phyloP scores from a whole-genome alignment of 2,329 filamentous ascomycete species.

The Trichoderma sp. region DNA sequence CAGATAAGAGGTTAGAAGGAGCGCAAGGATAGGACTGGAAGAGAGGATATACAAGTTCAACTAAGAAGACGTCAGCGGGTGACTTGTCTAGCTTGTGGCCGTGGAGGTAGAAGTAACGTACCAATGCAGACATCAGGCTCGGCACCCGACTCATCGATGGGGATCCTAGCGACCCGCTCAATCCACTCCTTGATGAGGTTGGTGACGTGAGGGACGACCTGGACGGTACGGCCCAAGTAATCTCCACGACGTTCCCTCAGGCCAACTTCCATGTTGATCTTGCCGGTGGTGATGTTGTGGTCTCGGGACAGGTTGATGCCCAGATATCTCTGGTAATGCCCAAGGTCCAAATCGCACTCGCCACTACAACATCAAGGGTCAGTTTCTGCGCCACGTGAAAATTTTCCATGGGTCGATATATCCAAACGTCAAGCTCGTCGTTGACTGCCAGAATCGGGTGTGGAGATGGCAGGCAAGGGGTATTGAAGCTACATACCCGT shows the following conservation, averaged over 20 bases:
- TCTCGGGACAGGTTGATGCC: slow-evolving; percentile 77
- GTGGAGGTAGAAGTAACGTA: slow-evolving; percentile 38
- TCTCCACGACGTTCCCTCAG: slow-evolving; percentile 62
- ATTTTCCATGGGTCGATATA: neutral
- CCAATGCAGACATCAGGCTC: slow-evolving; percentile 91
- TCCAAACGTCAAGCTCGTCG: neutral
- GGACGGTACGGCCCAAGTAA: slow-evolving; percentile 85
- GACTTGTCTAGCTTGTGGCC: neutral
- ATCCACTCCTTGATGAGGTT: slow-evolving; percentile 93
- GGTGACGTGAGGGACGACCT: slow-evolving; percentile 90
- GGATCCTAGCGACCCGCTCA: slow-evolving; percentile 76
- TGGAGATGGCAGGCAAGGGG: neutral
- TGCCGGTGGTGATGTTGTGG: slow-evolving; percentile 96
- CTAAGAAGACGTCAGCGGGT: neutral
- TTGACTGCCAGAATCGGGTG: slow-evolving; percentile 26
- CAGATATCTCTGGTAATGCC: slow-evolving; percentile 66
- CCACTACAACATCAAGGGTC: neutral
- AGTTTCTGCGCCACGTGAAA: neutral
- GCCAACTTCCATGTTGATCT: slow-evolving; percentile 89
- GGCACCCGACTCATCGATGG: slow-evolving; percentile 78
- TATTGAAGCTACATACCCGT: slow-evolving; percentile 45
- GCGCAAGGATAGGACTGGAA: neutral
- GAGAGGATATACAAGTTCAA: neutral
- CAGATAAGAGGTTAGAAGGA: slow-evolving; percentile 10
- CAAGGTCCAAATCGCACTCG: slow-evolving; percentile 48